Evolutionary conservation across 1,284 basidiomycete species (phyloP).

Genomic region (Rhodotorula mucilaginosa): DNA sequence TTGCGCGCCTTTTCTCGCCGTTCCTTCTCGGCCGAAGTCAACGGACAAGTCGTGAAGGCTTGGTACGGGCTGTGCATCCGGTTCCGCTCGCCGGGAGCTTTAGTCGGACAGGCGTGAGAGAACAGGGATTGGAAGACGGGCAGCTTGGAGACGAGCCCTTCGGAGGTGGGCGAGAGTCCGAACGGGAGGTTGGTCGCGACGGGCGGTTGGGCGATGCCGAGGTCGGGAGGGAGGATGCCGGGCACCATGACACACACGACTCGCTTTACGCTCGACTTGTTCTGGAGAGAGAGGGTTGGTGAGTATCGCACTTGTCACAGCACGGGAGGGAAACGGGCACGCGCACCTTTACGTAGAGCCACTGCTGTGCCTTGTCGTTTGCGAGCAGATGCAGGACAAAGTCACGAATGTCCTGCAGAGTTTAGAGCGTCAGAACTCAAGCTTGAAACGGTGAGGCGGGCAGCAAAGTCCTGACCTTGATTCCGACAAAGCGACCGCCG

Average conservation of each 20-base stretch:
- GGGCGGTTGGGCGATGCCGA: slow-evolving; percentile 62
- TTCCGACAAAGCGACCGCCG: slow-evolving; percentile 40
- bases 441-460: not conserved
- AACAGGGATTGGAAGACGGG: slow-evolving; percentile 79
- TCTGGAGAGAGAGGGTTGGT: slow-evolving; percentile 52
- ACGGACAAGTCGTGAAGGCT: slow-evolving; percentile 72
- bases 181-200: slow-evolving; percentile 57
- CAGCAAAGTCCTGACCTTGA: slow-evolving; percentile 33
- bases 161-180: slow-evolving; percentile 39
- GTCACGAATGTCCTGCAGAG: slow-evolving; percentile 53
- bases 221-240: slow-evolving; percentile 68
- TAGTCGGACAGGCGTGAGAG: slow-evolving; percentile 83
- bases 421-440: not conserved
- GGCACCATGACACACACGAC: slow-evolving; percentile 75
- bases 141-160: slow-evolving; percentile 51
- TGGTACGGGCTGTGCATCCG: slow-evolving; percentile 81
- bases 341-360: slow-evolving; percentile 75
- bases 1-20: slow-evolving; percentile 57
- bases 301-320: not conserved
- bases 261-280: slow-evolving; percentile 67
- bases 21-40: slow-evolving; percentile 74
- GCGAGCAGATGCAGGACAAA: slow-evolving; percentile 75
- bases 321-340: not conserved
- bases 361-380: slow-evolving; percentile 73
- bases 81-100: slow-evolving; percentile 78